Evolutionary conservation across 345 rosid genomes (phyloP), one percentile per base, ranked within the genome.

Genomic region (Salix viminalis): DNA sequence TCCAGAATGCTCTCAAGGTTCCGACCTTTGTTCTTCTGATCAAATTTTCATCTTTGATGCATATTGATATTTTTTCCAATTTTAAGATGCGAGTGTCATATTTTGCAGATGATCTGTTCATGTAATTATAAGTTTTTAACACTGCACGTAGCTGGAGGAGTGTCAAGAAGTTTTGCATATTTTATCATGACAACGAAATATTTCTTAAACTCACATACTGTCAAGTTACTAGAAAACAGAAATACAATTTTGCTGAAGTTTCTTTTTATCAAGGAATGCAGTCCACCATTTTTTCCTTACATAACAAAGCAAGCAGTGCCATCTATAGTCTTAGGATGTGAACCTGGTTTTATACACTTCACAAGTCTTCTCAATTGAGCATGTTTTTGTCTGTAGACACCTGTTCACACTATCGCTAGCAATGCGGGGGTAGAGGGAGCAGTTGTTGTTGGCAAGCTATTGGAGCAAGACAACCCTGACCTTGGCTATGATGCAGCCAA

Each of bases 401-500:
- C 86, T 18, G 83, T 79, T 16, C 76, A 82, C 19, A 79, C 81
- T 30, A 82, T 80, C 36, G 88, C 86, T 42, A 42, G 78, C 24
- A 83, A 83, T 79, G 86, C 88, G 24, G 86, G 86, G 72, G 87
- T 80, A 15, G 89, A 83, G 76, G 89, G 85, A 36, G 83, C 89
- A 42, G 88, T 83, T 42, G 76, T 87, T 61, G 86, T 87, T 70
- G 85, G 84, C 26, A 83, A 87, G 84, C 78, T 87, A 60, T 18
- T 83, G 74, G 88, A 85, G 79, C 87, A 81, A 73, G 85, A 82
- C 34, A 44, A 81, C 62, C 80, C 83, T 56, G 85, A 85, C 64
- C 80, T 87, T 73, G 88, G 88, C 62, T 87, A 81, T 56, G 88
- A 87, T 76, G 88, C 85, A n/a, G 85, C 90, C 69, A 83, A 87